Conservation (phyloP, 2,329 filamentous ascomycete species). For the Botrytis cinerea region DNA sequence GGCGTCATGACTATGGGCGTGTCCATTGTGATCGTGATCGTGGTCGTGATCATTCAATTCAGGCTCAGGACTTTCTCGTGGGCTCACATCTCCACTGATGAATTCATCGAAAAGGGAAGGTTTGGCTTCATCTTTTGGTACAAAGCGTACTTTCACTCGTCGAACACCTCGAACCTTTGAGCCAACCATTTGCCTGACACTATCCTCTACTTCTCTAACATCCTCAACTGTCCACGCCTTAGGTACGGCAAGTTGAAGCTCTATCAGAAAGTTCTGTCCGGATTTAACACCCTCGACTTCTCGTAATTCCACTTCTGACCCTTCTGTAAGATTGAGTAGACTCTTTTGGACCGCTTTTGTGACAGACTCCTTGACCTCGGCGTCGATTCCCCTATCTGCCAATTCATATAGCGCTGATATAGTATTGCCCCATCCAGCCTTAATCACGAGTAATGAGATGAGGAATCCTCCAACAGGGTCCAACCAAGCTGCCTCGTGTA, state of each 20-base stretch:
- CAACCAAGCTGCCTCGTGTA: conserved; percentile 85
- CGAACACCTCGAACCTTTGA: conserved; percentile 80
- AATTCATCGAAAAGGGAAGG: conserved; percentile 76
- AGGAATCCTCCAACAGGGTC: conserved; percentile 91
- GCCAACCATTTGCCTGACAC: conserved; percentile 71
- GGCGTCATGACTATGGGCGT: conserved; percentile 42
- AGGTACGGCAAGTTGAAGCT: conserved; percentile 82
- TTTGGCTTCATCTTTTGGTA: conserved; percentile 62
- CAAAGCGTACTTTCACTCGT: conserved; percentile 80
- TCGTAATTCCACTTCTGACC: conserved; percentile 66
- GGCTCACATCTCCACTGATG: conserved; percentile 63
- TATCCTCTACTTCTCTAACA: conserved; percentile 69
- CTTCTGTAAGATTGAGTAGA: conserved; percentile 55
- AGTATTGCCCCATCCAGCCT: conserved; percentile 86
- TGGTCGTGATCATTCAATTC: conserved; percentile 55
- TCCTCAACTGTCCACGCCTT: conserved; percentile 73
- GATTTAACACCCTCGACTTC: conserved; percentile 90
- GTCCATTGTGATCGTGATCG: conserved; percentile 47
- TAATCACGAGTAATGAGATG: conserved; percentile 91
- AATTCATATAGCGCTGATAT: conserved; percentile 80
- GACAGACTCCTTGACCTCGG: conserved; percentile 75
- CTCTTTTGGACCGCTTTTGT: conserved; percentile 63
- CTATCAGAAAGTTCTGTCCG: conserved; percentile 93
- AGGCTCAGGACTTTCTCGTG: conserved; percentile 59
- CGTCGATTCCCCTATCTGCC: conserved; percentile 85